Base-by-base conservation (phyloP, 805 yeast species). In the Naumovozyma dairenensis region DNA sequence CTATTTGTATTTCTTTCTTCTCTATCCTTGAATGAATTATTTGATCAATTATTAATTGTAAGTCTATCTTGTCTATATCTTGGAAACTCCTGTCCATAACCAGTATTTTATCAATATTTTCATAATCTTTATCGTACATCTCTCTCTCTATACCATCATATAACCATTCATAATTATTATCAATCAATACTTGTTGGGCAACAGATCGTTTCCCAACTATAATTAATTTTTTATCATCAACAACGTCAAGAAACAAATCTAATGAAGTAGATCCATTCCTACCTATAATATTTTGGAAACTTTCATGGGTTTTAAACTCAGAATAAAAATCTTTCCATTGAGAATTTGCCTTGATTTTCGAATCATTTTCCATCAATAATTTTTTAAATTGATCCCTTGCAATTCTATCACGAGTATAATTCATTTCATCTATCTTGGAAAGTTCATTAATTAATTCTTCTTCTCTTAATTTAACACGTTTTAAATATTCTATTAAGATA, bases 191-290 rank as follows among this genome's bases (percentile, higher is more conserved):
- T 41, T 70, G 76, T 32, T 71, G 70, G 1, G 76, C 70, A 27
- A 78, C 55, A 33, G 77, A 83, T 34, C 71, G 71, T 48, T 75
- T 73, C 16, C 76, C 73, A 38, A 67, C 69, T 29, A 81, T 50
- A 2, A 65, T 48, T 34, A 75, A 70, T 21, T 69, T 66, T 45
- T 73, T 75, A 36, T 72, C 77, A 44, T 80, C 86, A 3, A 80
- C 66, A 0, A 70, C 47, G 52, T 86, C 94, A 72, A 83, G 71
- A 52, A 80, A 85, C 26, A 82, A 56, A 42, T 85, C 94, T 27
- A 77, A 49, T 1, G 94, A 80, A 1, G 76, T 68, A 0, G 95
- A 84, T 0, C 95, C 94, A 29, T 71, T 65, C 34, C 86, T 67
- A 0, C 93, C 94, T 36, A 85, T 65, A 24, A 85, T 42, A 16